A percentile compares a stretch with the other conserved stretches of the same genome.
Evolutionary conservation across 169 alveolate species (phyloP).

Genomic region (Theileria parva): DNA sequence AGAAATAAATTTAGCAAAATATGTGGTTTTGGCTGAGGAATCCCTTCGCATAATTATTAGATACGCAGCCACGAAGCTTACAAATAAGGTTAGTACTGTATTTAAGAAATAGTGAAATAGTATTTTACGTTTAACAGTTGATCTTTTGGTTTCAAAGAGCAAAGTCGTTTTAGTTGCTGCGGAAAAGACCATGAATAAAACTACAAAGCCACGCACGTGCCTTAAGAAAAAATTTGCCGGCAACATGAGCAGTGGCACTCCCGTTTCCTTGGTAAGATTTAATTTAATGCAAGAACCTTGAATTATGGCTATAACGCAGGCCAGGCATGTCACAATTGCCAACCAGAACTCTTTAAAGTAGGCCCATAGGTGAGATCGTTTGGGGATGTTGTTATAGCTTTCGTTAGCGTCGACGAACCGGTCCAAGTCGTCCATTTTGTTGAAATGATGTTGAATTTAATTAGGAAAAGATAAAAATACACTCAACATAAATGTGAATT

Average conservation of each 20-base stretch:
- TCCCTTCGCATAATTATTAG: slow-evolving; percentile 14
- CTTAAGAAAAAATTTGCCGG: slow-evolving; percentile 26
- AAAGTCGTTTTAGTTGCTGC: slow-evolving; percentile 8
- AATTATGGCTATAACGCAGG: slow-evolving; percentile 10
- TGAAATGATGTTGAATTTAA: neutral
- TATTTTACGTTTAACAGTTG: slow-evolving; percentile 17
- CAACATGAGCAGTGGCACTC: slow-evolving; percentile 9
- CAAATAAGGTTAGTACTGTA: neutral
- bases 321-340: slow-evolving; percentile 11
- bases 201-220: slow-evolving; percentile 36
- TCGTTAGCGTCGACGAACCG: slow-evolving; percentile 26
- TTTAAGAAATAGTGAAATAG: slow-evolving; percentile 7
- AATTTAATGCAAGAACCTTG: slow-evolving; percentile 11
- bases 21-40: neutral
- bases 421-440: slow-evolving; percentile 24
- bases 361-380: neutral
- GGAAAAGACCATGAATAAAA: slow-evolving; percentile 5
- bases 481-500: neutral
- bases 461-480: neutral
- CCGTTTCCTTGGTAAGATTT: slow-evolving; percentile 4
- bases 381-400: neutral
- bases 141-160: slow-evolving; percentile 23
- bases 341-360: slow-evolving; percentile 33
- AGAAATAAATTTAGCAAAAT: slow-evolving; percentile 1
- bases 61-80: slow-evolving; percentile 4